Conservation (phyloP, 2,329 filamentous ascomycete species). For the Neoscytalidium dimidiatum region DNA sequence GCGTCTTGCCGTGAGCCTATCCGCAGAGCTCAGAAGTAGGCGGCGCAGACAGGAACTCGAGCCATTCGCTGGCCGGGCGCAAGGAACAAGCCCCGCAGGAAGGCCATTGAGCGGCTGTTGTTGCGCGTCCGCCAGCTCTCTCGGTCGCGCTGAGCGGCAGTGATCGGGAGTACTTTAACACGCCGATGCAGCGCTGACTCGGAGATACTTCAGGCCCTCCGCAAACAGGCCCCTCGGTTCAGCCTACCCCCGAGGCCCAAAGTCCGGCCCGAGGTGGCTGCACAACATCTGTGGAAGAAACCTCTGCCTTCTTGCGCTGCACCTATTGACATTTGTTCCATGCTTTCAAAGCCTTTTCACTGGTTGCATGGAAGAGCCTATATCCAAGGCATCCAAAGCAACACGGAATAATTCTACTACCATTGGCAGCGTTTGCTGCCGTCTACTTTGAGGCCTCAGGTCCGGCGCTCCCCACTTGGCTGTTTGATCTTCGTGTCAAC, state of each 20-base stretch:
- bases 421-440: too few species aligned
- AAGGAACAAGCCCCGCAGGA: background rate
- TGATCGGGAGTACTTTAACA: background rate
- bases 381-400: too few species aligned
- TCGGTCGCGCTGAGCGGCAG: background rate
- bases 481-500: too few species aligned
- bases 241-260: background rate
- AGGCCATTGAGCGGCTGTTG: background rate
- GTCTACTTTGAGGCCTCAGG: too few species aligned
- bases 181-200: background rate
- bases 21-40: background rate
- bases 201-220: conserved; percentile 5
- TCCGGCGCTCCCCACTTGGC: too few species aligned
- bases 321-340: background rate
- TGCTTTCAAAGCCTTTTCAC: background rate
- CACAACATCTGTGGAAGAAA: background rate
- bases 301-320: background rate
- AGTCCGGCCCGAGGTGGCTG: background rate
- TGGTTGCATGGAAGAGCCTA: background rate
- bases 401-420: too few species aligned
- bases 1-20: background rate
- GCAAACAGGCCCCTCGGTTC: background rate
- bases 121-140: background rate
- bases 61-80: background rate
- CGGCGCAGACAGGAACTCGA: background rate